Evolutionary conservation across 2,329 filamentous ascomycete species (phyloP).

Genomic region (Colletotrichum spaethianum): DNA sequence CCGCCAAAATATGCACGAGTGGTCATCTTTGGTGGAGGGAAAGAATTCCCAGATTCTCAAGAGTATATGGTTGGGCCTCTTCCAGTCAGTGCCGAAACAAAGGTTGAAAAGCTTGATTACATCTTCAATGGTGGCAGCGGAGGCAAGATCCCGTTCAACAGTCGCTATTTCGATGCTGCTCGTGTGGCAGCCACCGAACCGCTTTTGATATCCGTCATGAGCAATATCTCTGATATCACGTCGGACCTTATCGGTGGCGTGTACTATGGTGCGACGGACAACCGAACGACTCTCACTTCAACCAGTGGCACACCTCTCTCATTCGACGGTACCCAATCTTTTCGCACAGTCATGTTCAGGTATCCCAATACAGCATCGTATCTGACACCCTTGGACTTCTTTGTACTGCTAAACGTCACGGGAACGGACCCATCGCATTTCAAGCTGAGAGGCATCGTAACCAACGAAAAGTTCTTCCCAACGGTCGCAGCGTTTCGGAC

Average conservation of each 20-base stretch:
- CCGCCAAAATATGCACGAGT: constrained; percentile 61
- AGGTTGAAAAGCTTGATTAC: constrained; percentile 56
- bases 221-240: constrained; percentile 62
- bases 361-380: constrained; percentile 56
- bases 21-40: constrained; percentile 61
- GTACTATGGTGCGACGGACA: constrained; percentile 50
- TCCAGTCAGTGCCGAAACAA: constrained; percentile 56
- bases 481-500: constrained; percentile 51
- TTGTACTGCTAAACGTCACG: constrained; percentile 57
- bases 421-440: constrained; percentile 60
- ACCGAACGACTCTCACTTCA: constrained; percentile 50
- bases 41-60: constrained; percentile 57
- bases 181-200: constrained; percentile 51
- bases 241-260: constrained; percentile 53
- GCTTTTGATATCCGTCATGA: constrained; percentile 55
- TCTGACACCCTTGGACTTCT: constrained; percentile 61
- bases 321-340: constrained; percentile 57
- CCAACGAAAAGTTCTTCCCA: constrained; percentile 55
- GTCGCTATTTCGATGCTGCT: constrained; percentile 51
- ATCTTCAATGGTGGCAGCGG: constrained; percentile 59
- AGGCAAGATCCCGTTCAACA: constrained; percentile 53
- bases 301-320: constrained; percentile 54
- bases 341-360: constrained; percentile 58
- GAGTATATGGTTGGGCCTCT: constrained; percentile 66
- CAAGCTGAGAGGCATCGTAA: constrained; percentile 59